Percentiles rank a stretch among this genome's conserved stretches.
These are phyloP conservation scores for Ustilago curta DNA, from an alignment of 1,284 basidiomycete species.

Conservation along the genomic window DNA sequence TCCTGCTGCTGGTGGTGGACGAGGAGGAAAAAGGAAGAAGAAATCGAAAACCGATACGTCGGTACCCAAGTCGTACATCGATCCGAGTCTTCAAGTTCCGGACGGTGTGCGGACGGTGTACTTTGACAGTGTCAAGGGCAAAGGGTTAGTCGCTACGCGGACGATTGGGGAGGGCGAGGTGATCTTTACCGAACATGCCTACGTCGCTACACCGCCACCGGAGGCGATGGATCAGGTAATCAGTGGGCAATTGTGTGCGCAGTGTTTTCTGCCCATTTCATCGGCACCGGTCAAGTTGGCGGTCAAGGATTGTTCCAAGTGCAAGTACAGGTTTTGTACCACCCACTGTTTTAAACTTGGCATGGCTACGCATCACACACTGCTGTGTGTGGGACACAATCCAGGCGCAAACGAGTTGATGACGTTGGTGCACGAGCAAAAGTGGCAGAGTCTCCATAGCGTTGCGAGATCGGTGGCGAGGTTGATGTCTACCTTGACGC, in stretches of 20 bases:
- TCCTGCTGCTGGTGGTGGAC: not conserved
- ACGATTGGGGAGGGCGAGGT: constrained; percentile 78
- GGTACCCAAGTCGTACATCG: constrained; percentile 56
- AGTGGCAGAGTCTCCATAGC: constrained; percentile 46
- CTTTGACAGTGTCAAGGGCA: constrained; percentile 81
- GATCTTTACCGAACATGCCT: constrained; percentile 80
- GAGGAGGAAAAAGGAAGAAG: too few species aligned
- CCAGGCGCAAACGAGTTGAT: constrained; percentile 73
- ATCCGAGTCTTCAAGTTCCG: constrained; percentile 45
- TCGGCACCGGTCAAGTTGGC: constrained; percentile 65
- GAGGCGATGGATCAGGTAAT: constrained; percentile 40
- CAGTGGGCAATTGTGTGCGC: constrained; percentile 52
- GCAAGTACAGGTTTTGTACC: constrained; percentile 79
- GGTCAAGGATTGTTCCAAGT: constrained; percentile 51
- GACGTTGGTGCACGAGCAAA: constrained; percentile 56
- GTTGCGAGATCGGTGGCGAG: constrained; percentile 30
- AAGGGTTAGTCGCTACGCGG: constrained; percentile 81
- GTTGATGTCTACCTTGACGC: constrained; percentile 21
- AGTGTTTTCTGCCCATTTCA: constrained; percentile 64
- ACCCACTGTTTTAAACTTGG: constrained; percentile 78
- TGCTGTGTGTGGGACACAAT: constrained; percentile 82
- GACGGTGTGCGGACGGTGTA: constrained; percentile 75
- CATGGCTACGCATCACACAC: constrained; percentile 75
- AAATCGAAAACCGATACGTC: constrained; percentile 19
- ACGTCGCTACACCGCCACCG: constrained; percentile 66